Evolutionary conservation across 148 eudicot genomes (phyloP).

Genomic region (Rhododendron griersonianum): DNA sequence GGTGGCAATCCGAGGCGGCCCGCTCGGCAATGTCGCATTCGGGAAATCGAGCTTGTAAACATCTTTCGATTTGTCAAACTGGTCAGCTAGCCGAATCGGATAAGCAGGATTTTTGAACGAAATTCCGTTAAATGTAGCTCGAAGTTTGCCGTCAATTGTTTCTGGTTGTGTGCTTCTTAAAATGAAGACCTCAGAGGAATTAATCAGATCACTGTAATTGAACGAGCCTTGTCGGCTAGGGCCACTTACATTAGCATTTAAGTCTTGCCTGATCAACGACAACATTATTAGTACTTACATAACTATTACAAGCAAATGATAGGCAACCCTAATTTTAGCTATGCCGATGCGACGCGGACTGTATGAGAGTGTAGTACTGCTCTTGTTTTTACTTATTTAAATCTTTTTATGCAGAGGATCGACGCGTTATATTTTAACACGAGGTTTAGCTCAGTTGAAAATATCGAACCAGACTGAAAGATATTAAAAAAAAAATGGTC

Average conservation of each 20-base stretch:
- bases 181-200: slow-evolving; percentile 52
- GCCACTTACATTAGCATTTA: slow-evolving; percentile 77
- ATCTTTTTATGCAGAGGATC: no score
- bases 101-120: slow-evolving; percentile 75
- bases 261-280: slow-evolving; percentile 50
- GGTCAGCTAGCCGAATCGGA: slow-evolving; percentile 84
- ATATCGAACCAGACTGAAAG: neutral
- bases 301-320: neutral
- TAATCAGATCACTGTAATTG: slow-evolving; percentile 53
- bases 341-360: neutral
- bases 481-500: no score
- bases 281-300: neutral
- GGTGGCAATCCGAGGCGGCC: slow-evolving; percentile 44
- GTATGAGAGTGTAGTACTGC: no score
- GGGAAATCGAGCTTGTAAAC: slow-evolving; percentile 80
- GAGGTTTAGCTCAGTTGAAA: no score
- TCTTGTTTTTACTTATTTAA: no score
- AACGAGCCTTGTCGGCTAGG: slow-evolving; percentile 93
- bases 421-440: no score
- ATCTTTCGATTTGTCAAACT: slow-evolving; percentile 43
- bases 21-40: slow-evolving; percentile 32
- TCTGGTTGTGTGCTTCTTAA: slow-evolving; percentile 62
- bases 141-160: slow-evolving; percentile 58
- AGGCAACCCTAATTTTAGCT: neutral
- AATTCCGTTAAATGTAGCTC: slow-evolving; percentile 74